These are phyloP conservation scores for Ciborinia camelliae DNA, from an alignment of 2,329 filamentous ascomycete species.

Conservation along the genomic window DNA sequence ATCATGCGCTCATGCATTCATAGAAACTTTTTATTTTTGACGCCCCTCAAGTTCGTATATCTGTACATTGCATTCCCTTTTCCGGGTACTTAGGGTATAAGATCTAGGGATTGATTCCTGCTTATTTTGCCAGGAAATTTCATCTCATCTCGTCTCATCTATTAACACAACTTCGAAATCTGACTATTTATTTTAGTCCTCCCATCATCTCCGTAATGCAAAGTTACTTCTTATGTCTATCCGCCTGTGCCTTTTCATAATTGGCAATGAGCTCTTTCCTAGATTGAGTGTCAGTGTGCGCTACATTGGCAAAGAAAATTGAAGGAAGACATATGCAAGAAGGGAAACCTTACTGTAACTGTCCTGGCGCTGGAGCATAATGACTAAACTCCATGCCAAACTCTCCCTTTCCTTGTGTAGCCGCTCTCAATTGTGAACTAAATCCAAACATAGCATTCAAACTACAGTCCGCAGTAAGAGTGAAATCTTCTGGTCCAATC, in stretches of 20 bases:
- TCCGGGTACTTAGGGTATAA: neutral
- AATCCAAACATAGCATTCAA: conserved; percentile 99
- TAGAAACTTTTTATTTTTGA: conserved; percentile 10
- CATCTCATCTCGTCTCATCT: neutral
- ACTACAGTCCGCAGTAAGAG: conserved; percentile 84
- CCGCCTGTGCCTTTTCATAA: conserved; percentile 63
- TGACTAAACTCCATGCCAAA: conserved; percentile 99
- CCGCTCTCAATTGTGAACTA: conserved; percentile 82
- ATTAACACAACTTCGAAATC: neutral
- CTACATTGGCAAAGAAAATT: neutral
- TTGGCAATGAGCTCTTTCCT: conserved; percentile 65
- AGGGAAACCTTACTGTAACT: conserved; percentile 72
- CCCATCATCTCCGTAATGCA: neutral
- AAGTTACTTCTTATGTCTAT: conserved; percentile 42
- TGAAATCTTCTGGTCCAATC: conserved; percentile 90
- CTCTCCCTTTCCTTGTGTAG: conserved; percentile 97
- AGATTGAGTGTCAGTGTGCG: neutral
- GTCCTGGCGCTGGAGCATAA: conserved; percentile 80
- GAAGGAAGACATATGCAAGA: neutral
- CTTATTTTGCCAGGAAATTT: neutral
- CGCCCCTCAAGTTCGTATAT: conserved; percentile 4
- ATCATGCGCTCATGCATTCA: conserved; percentile 6
- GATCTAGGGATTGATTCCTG: neutral
- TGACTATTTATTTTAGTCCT: neutral
- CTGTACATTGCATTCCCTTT: neutral